Evolutionary conservation across 2,329 filamentous ascomycete genomes (phyloP).

Genomic region (Aspergillus sergii): DNA sequence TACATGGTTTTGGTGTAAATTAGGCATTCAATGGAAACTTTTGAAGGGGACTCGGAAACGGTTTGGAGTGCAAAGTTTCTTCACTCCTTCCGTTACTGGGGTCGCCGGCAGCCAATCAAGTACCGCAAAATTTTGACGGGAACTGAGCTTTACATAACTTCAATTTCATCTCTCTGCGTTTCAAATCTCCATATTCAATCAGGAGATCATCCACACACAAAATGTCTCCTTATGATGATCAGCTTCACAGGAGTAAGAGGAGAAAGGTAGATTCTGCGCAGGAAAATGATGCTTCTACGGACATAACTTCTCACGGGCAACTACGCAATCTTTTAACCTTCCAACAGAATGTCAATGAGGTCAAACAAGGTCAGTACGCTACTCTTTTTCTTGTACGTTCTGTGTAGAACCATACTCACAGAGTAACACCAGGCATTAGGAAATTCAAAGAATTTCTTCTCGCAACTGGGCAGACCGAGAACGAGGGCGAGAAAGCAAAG

Average conservation of each 20-base stretch:
- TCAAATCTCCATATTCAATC: conserved; percentile 12
- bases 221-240: conserved; percentile 39
- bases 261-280: conserved; percentile 40
- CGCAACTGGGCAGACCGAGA: conserved; percentile 40
- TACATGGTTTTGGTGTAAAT: no score
- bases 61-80: neutral
- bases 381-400: neutral
- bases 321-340: conserved; percentile 70
- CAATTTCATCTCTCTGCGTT: conserved; percentile 5
- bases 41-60: no score
- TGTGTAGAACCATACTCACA: neutral
- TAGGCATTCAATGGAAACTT: no score
- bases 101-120: conserved; percentile 17
- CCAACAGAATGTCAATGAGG: conserved; percentile 64
- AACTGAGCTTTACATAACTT: conserved; percentile 10
- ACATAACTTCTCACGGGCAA: conserved; percentile 59
- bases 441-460: conserved; percentile 49
- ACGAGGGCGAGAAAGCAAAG: conserved; percentile 38
- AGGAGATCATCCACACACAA: conserved; percentile 21
- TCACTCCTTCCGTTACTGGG: neutral
- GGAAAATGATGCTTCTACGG: conserved; percentile 18
- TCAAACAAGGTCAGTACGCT: conserved; percentile 63
- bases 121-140: conserved; percentile 24
- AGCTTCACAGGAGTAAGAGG: conserved; percentile 40
- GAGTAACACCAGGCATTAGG: conserved; percentile 38